Base-by-base conservation (phyloP, 2,329 filamentous ascomycete species). In the Neonectria magnoliae region DNA sequence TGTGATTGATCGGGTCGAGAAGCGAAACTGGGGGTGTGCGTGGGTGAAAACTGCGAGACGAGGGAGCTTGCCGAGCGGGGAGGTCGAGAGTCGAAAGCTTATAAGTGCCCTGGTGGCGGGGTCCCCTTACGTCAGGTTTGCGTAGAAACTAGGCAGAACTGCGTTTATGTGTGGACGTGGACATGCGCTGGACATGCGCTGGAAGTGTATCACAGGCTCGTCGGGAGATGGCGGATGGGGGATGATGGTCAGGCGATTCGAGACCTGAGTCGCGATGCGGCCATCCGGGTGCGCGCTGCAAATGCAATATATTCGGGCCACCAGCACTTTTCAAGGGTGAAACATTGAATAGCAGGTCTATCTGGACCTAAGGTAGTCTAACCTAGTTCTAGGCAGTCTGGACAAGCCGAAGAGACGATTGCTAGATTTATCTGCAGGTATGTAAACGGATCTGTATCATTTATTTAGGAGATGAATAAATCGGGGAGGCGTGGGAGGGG, bases 201-300 rank as follows among this genome's bases (percentile, higher is more conserved):
- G 22, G 20, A 45, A 36, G 33, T 62, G 36, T 41, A 41, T 52
- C 36, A 57, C 54, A 63, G 52, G 48, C 53, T 56, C 56, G 36
- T 50, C 60, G 31, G 60, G 55, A 56, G 16, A 58, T 45, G 33
- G 60, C 20, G 45, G 51, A 53, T 62, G 25, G 25, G 5, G 25
- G 25, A 25, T 25, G 25, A 25, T 25, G 60, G 66, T 73, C 71
- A 71, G 69, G 62, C 59, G 61, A 72, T 66, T 63, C 47, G 47
- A 53, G 47, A 62, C 20, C 45, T n/a, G 62, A 45, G 31, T 31
- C 42, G 59, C 29, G 62, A 62, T 54, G 53, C 48, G n/a, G 58
- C 67, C 63, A 66, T 66, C 65, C 64, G 44, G 67, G 67, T 69
- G 56, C 47, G 52, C 55, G 57, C 33, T 50, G 55, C 38, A 36